A percentile compares a stretch with the other conserved stretches of the same genome.
Conservation (phyloP, 2,329 filamentous ascomycete species). For the Xylogone sp. region DNA sequence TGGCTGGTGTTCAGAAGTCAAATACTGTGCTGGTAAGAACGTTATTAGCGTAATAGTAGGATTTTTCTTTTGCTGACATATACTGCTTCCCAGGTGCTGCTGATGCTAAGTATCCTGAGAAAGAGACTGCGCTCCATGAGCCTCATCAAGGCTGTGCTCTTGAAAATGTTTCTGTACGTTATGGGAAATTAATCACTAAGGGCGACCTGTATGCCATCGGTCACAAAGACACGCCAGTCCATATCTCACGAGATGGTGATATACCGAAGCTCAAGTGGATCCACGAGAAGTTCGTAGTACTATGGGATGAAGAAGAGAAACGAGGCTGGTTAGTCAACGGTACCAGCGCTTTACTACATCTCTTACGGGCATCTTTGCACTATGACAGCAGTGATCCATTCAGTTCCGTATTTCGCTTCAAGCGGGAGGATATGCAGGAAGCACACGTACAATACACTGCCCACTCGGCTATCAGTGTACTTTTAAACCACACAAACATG, state of each 20-base stretch:
- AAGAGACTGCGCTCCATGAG: neutral
- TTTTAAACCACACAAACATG: neutral
- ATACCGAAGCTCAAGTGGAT: neutral
- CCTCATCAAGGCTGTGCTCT: neutral
- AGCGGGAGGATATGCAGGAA: neutral
- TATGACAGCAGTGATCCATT: conserved; percentile 1
- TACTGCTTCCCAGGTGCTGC: neutral
- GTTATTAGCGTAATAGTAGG: neutral
- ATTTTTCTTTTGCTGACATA: neutral
- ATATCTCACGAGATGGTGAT: neutral
- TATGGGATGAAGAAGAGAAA: conserved; percentile 6
- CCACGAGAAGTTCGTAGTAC: conserved; percentile 1
- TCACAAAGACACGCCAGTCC: conserved; percentile 1
- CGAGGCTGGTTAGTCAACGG: conserved; percentile 11
- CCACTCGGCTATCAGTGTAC: neutral
- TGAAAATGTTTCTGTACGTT: neutral
- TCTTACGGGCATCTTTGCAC: conserved; percentile 6
- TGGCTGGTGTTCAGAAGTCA: conserved; percentile 12
- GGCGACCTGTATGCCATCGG: neutral
- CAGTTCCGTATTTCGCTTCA: neutral
- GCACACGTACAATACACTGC: neutral
- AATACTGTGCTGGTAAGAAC: conserved; percentile 9
- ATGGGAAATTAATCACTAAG: neutral
- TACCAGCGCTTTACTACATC: conserved; percentile 8
- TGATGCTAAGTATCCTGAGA: conserved; percentile 1